phyloP scores from a whole-genome alignment of 2,329 filamentous ascomycete species.

The Aschersonia sp. region DNA sequence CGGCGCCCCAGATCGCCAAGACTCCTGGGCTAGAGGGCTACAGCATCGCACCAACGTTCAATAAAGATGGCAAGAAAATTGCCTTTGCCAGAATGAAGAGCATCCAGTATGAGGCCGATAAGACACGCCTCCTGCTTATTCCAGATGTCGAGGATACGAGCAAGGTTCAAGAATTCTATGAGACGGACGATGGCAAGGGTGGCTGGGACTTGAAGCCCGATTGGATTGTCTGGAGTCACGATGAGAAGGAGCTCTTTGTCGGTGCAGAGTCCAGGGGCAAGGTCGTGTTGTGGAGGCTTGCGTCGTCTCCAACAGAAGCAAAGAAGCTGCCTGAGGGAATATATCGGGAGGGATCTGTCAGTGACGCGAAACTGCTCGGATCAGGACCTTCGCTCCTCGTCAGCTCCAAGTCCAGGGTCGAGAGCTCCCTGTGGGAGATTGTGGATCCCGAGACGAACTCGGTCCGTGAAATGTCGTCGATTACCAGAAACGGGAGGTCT shows the following conservation, averaged over 20 bases:
- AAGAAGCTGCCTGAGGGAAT: constrained; percentile 33
- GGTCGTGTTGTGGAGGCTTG: constrained; percentile 45
- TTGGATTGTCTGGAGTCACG: constrained; percentile 38
- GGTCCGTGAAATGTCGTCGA: constrained; percentile 41
- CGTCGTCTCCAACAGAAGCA: constrained; percentile 36
- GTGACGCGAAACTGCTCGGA: constrained; percentile 36
- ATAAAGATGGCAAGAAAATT: constrained; percentile 52
- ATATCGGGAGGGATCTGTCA: constrained; percentile 37
- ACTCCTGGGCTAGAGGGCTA: constrained; percentile 50
- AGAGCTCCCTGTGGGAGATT: constrained; percentile 56
- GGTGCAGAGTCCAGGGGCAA: constrained; percentile 57
- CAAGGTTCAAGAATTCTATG: constrained; percentile 47
- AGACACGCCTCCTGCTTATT: constrained; percentile 48
- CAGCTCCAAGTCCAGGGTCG: constrained; percentile 52
- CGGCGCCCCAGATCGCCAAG: constrained; percentile 32
- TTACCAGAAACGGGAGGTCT: constrained; percentile 47
- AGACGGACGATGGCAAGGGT: constrained; percentile 46
- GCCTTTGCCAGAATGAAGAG: constrained; percentile 70
- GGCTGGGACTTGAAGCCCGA: constrained; percentile 46
- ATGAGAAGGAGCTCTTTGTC: constrained; percentile 53
- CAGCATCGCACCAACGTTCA: constrained; percentile 54
- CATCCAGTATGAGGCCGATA: constrained; percentile 67
- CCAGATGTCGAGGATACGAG: constrained; percentile 43
- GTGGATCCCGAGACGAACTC: constrained; percentile 30
- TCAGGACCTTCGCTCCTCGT: constrained; percentile 40